Evolutionary conservation across 2,329 filamentous ascomycete species (phyloP).

Genomic region (Aphanoascus verrucosus): DNA sequence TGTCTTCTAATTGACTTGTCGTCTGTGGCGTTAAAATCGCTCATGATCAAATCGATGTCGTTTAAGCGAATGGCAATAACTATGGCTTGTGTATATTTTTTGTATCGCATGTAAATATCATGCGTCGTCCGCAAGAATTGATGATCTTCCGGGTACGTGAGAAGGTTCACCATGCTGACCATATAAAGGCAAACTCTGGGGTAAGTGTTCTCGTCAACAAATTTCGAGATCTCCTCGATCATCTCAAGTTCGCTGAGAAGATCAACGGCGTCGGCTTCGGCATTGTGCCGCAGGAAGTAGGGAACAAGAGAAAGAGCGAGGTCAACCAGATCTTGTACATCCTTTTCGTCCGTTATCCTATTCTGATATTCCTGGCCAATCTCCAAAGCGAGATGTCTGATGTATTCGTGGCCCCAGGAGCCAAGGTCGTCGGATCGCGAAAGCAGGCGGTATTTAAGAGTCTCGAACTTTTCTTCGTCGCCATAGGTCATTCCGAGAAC

Average conservation of each 20-base stretch:
- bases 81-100: conserved; percentile 86
- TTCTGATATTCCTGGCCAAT: conserved; percentile 91
- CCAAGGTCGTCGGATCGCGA: conserved; percentile 84
- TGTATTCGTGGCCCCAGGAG: conserved; percentile 98
- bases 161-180: conserved; percentile 95
- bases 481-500: conserved; percentile 99
- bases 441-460: conserved; percentile 86
- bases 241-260: conserved; percentile 95
- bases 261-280: conserved; percentile 94
- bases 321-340: conserved; percentile 72
- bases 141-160: conserved; percentile 96
- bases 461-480: conserved; percentile 90
- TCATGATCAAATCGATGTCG: conserved; percentile 68
- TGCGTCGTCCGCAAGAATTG: conserved; percentile 88
- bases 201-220: conserved; percentile 90
- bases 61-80: conserved; percentile 89
- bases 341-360: conserved; percentile 72
- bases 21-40: conserved; percentile 67
- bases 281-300: conserved; percentile 92
- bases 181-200: conserved; percentile 91
- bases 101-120: conserved; percentile 84
- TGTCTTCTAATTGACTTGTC: conserved; percentile 83
- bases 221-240: conserved; percentile 80
- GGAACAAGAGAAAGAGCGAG: conserved; percentile 78
- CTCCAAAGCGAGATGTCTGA: conserved; percentile 86